Conservation (phyloP, 768 basidiomycete species). For the Ramaria rubella region DNA sequence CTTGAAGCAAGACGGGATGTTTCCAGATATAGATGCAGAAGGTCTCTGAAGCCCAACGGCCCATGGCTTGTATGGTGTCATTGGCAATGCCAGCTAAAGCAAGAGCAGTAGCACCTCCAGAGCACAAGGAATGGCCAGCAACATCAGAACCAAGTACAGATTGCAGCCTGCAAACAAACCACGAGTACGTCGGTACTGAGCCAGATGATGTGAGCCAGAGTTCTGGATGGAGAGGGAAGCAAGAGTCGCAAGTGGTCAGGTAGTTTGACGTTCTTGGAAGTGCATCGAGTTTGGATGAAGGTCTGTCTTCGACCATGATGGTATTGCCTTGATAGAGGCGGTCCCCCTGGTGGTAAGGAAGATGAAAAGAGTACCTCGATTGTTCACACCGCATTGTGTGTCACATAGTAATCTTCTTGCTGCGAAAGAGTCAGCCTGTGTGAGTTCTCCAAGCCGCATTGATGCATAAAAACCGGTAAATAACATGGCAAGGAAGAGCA, state of each 20-base stretch:
- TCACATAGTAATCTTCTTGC: conserved; percentile 23
- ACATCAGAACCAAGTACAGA: neutral
- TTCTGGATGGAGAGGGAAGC: conserved; percentile 6
- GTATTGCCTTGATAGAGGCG: conserved; percentile 19
- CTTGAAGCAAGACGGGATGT: conserved; percentile 1
- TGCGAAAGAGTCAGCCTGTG: conserved; percentile 15
- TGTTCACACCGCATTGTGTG: conserved; percentile 5
- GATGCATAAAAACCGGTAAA: conserved; percentile 21
- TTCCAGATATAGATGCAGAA: conserved; percentile 10
- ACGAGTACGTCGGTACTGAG: neutral
- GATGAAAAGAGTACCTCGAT: conserved; percentile 14
- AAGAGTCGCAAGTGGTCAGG: neutral
- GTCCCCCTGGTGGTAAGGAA: conserved; percentile 37
- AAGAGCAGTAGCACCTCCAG: conserved; percentile 2
- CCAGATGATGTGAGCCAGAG: conserved; percentile 6
- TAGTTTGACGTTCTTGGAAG: neutral
- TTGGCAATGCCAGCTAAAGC: neutral
- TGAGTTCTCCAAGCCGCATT: conserved; percentile 24
- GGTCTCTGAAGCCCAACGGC: conserved; percentile 5
- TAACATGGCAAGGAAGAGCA: conserved; percentile 25
- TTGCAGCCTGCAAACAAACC: neutral
- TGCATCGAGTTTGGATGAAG: neutral
- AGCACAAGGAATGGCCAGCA: conserved; percentile 4
- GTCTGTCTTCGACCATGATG: conserved; percentile 13
- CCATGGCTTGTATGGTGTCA: too few species aligned